These are phyloP conservation scores for Arthrobotrys iridis DNA, from an alignment of 2,329 filamentous ascomycete species.

Conservation along the genomic window DNA sequence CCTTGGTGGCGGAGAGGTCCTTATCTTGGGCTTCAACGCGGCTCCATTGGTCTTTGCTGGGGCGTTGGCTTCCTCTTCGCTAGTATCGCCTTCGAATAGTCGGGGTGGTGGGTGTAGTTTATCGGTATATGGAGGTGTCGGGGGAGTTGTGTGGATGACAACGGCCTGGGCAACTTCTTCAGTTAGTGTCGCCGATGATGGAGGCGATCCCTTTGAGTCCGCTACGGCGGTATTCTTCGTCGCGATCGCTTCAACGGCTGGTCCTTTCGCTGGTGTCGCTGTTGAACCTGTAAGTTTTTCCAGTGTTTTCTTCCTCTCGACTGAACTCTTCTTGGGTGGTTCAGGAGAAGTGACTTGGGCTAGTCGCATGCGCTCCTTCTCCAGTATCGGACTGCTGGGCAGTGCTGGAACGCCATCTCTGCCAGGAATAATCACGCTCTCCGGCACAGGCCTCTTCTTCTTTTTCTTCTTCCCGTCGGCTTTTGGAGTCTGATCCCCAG, in stretches of 20 bases:
- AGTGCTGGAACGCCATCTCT: slow-evolving; percentile 40
- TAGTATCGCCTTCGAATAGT: slow-evolving; percentile 24
- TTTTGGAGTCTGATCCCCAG: not conserved
- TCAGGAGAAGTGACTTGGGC: slow-evolving; percentile 24
- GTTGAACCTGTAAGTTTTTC: slow-evolving; percentile 29
- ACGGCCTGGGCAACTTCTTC: slow-evolving; percentile 42
- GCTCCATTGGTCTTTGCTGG: slow-evolving; percentile 17
- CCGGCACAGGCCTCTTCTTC: slow-evolving; percentile 35
- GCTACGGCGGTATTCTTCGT: not conserved
- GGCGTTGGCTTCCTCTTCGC: slow-evolving; percentile 18
- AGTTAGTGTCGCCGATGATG: slow-evolving; percentile 47
- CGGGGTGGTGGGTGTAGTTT: slow-evolving; percentile 21
- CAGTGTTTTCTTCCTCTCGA: slow-evolving; percentile 29
- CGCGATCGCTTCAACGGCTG: not conserved
- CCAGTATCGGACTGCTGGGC: slow-evolving; percentile 43
- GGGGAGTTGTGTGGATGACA: slow-evolving; percentile 40
- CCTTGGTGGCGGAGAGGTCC: slow-evolving; percentile 31
- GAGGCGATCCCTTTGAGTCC: slow-evolving; percentile 37
- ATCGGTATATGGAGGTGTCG: slow-evolving; percentile 36
- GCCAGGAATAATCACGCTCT: slow-evolving; percentile 43
- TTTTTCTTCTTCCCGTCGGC: slow-evolving; percentile 38
- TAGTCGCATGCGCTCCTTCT: slow-evolving; percentile 18
- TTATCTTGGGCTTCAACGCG: not conserved
- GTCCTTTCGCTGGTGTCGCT: not conserved
- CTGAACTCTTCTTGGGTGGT: slow-evolving; percentile 11